Conservation (phyloP, 176 grass and related monocot species). For the Bothriochloa decipiens region DNA sequence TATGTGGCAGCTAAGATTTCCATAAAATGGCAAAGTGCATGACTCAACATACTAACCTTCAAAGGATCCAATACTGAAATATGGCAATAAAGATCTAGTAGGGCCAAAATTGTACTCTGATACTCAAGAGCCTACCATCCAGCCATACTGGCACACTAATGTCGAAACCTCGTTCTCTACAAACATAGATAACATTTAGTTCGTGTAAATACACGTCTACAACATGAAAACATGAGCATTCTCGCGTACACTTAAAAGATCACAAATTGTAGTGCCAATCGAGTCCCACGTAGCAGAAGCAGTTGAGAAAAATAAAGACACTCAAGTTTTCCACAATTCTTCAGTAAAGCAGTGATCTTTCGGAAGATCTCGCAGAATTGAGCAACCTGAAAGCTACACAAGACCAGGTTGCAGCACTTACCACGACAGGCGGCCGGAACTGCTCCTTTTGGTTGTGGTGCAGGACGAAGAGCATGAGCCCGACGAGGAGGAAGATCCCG, state of each 20-base stretch:
- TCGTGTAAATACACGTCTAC: constrained; percentile 7
- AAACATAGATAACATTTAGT: constrained; percentile 17
- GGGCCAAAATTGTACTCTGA: neutral
- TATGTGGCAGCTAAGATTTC: constrained; percentile 27
- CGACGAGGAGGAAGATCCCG: constrained; percentile 74
- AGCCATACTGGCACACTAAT: neutral
- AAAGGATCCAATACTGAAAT: constrained; percentile 35
- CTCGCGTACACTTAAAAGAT: constrained; percentile 4
- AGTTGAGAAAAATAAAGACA: constrained; percentile 1
- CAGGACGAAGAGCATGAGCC: constrained; percentile 84
- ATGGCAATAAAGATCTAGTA: constrained; percentile 35
- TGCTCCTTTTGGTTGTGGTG: constrained; percentile 92
- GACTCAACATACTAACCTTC: constrained; percentile 24
- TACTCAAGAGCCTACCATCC: neutral
- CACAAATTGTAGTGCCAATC: constrained; percentile 16
- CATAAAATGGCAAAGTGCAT: constrained; percentile 34
- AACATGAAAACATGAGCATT: constrained; percentile 25
- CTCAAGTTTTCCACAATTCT: neutral
- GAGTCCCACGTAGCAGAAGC: constrained; percentile 16
- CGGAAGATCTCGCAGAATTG: constrained; percentile 51
- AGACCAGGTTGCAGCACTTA: constrained; percentile 39
- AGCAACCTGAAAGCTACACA: constrained; percentile 27
- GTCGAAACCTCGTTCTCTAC: neutral
- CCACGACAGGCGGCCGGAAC: constrained; percentile 57
- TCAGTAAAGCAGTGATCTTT: constrained; percentile 26